Percentiles rank a stretch among this genome's conserved stretches.
These are phyloP conservation scores for Neurospora hispaniola DNA, from an alignment of 495 filamentous ascomycete species.

Conservation along the genomic window DNA sequence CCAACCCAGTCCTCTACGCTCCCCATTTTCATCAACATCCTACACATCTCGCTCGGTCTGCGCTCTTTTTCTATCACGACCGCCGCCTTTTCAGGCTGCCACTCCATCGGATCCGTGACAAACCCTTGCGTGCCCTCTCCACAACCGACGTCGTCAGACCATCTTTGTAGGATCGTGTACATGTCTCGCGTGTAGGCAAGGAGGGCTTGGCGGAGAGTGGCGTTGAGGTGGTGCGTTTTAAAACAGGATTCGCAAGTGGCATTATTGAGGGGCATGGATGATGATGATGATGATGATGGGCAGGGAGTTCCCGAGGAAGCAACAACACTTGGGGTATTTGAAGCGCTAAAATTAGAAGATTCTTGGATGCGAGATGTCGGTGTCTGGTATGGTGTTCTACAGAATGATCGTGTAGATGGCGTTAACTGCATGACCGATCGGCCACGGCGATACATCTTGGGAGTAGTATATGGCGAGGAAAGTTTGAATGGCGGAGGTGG, in stretches of 20 bases:
- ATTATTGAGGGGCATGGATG: not conserved
- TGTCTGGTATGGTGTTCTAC: too few relatives aligned
- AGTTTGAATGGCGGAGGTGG: not conserved
- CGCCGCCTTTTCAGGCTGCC: not conserved
- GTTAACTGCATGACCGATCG: not conserved
- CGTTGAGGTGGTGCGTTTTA: not conserved
- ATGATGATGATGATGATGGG: not conserved
- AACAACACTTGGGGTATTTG: not conserved
- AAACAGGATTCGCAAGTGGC: not conserved
- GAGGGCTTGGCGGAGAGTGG: not conserved
- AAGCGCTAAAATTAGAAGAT: not conserved
- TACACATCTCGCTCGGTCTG: not conserved
- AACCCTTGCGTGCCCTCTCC: not conserved
- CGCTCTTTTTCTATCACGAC: not conserved
- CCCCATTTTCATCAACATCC: not conserved
- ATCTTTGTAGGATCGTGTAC: not conserved
- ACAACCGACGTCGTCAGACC: not conserved
- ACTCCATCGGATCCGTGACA: not conserved
- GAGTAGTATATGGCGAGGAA: not conserved
- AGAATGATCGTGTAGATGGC: not conserved
- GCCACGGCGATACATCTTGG: not conserved
- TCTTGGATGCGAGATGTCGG: not conserved
- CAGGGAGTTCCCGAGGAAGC: not conserved
- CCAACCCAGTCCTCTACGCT: not conserved
- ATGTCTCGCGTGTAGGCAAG: not conserved